A percentile compares a stretch with the other conserved stretches of the same genome.
These are phyloP conservation scores for Pogostemon cablin DNA, from an alignment of 257 asterid genomes.

Conservation along the genomic window DNA sequence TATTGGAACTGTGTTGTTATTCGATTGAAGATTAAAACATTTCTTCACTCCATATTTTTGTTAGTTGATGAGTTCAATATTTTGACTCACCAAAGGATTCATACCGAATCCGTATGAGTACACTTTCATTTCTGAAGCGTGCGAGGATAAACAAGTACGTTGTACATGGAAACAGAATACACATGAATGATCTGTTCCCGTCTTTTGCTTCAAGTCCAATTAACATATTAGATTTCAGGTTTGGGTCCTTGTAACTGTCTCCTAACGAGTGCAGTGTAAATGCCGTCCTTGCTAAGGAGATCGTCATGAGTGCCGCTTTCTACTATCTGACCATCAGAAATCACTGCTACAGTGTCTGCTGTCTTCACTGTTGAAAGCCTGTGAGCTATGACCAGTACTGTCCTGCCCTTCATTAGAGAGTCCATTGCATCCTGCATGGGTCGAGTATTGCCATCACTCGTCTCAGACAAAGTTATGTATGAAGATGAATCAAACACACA, in stretches of 20 bases:
- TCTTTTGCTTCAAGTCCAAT: neutral
- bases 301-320: conserved; percentile 78
- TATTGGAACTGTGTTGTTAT: too few species aligned
- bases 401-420: conserved; percentile 82
- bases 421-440: conserved; percentile 79
- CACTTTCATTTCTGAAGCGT: too few species aligned
- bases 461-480: neutral
- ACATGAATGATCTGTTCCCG: too few species aligned
- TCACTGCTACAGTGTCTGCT: conserved; percentile 83
- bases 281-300: conserved; percentile 63
- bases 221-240: conserved; percentile 38
- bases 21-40: too few species aligned
- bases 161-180: neutral
- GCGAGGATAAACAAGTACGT: neutral
- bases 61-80: too few species aligned
- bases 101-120: too few species aligned
- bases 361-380: conserved; percentile 86
- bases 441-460: neutral
- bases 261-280: conserved; percentile 71
- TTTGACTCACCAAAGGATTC: too few species aligned
- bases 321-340: conserved; percentile 78
- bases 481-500: neutral
- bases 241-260: conserved; percentile 77
- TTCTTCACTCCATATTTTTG: too few species aligned
- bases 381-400: conserved; percentile 86